phyloP scores from a whole-genome alignment of 345 rosid genomes.

The Brassica carinata region DNA sequence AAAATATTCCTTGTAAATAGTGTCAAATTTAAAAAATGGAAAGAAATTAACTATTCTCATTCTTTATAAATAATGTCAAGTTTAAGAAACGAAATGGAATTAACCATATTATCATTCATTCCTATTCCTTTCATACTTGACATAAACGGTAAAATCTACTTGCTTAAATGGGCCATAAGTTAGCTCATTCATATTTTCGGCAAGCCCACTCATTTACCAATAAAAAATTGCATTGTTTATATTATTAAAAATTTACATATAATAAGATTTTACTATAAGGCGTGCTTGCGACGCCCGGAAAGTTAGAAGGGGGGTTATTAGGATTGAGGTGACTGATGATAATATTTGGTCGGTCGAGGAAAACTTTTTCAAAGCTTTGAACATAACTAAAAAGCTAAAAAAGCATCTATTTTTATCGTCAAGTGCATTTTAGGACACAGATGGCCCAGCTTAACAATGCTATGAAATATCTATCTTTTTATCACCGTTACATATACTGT shows the following conservation, averaged over 20 bases:
- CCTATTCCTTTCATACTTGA: too few species aligned
- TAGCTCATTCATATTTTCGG: neutral
- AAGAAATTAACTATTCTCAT: too few species aligned
- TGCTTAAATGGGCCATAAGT: conserved; percentile 13
- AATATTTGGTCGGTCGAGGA: conserved; percentile 22
- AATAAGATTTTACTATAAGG: neutral
- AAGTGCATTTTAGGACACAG: neutral
- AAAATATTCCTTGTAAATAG: too few species aligned
- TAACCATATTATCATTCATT: too few species aligned
- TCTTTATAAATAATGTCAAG: too few species aligned
- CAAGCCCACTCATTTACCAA: conserved; percentile 15
- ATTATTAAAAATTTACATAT: neutral
- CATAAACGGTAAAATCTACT: neutral
- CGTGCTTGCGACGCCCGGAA: conserved; percentile 24
- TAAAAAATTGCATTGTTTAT: neutral
- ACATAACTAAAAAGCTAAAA: conserved; percentile 15
- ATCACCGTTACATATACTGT: neutral
- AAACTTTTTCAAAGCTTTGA: conserved; percentile 3
- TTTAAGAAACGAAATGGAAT: too few species aligned
- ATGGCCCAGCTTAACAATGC: neutral
- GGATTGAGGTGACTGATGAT: conserved; percentile 22
- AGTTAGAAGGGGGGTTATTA: neutral
- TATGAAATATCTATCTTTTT: neutral
- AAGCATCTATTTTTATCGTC: conserved; percentile 10
- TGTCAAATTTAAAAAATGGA: too few species aligned